phyloP scores from a whole-genome alignment of 2,329 filamentous ascomycete genomes.

The Sphaerulina vaccinii region DNA sequence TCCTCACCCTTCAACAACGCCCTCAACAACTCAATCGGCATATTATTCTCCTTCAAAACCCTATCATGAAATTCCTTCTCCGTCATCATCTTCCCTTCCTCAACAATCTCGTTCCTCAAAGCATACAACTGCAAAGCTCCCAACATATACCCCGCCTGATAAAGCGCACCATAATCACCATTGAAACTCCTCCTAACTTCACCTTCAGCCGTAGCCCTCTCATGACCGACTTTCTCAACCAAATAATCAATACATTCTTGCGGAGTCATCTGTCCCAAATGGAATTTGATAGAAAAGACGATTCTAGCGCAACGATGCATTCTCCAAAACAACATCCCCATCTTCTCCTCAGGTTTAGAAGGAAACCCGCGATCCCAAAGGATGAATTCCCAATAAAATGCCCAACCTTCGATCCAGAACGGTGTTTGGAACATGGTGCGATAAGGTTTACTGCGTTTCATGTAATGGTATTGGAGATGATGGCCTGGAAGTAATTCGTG shows the following conservation, averaged over 20 bases:
- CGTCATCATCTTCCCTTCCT: conserved; percentile 34
- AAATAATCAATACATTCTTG: conserved; percentile 58
- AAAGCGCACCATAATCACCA: conserved; percentile 58
- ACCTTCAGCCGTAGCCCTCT: conserved; percentile 59
- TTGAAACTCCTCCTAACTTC: conserved; percentile 59
- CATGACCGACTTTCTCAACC: conserved; percentile 58
- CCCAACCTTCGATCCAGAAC: conserved; percentile 62
- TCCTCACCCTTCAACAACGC: conserved; percentile 48
- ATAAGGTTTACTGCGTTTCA: conserved; percentile 50
- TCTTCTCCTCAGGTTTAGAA: conserved; percentile 50
- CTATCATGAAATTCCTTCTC: conserved; percentile 59
- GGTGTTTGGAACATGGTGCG: conserved; percentile 56
- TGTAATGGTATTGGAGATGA: conserved; percentile 54
- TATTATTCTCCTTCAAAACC: conserved; percentile 52
- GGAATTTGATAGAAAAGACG: conserved; percentile 58
- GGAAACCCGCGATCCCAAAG: conserved; percentile 58
- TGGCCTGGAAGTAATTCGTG: conserved; percentile 63
- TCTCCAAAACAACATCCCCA: conserved; percentile 62
- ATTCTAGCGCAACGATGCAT: conserved; percentile 63
- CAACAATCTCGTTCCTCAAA: conserved; percentile 52
- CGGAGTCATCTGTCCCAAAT: conserved; percentile 55
- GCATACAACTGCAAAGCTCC: conserved; percentile 58
- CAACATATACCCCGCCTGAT: conserved; percentile 61
- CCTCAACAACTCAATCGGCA: conserved; percentile 57
- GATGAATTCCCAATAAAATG: conserved; percentile 61